phyloP scores from a whole-genome alignment of 352 stramenopile species.

The Globisporangium polare region DNA sequence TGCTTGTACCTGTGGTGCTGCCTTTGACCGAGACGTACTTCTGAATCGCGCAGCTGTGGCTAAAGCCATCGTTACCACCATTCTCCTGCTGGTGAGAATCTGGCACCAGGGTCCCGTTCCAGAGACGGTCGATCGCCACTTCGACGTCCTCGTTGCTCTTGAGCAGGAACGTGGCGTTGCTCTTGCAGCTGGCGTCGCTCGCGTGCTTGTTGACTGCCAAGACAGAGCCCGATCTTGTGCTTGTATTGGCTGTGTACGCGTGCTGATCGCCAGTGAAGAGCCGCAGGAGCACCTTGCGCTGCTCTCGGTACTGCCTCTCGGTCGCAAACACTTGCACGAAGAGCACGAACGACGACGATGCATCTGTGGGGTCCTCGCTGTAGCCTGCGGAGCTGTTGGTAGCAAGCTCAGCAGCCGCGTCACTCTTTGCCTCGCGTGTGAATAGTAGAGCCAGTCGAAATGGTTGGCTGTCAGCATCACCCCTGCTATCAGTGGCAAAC shows the following conservation, averaged over 20 bases:
- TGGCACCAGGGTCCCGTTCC: not conserved
- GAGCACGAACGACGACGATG: conserved; percentile 9
- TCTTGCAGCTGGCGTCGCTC: conserved; percentile 6
- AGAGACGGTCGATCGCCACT: conserved; percentile 16
- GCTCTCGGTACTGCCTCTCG: conserved; percentile 13
- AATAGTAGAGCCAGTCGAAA: conserved; percentile 9
- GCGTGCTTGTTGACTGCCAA: conserved; percentile 12
- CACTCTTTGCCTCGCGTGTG: not conserved
- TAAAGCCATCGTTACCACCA: not conserved
- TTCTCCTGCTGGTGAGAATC: not conserved
- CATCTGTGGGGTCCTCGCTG: not conserved
- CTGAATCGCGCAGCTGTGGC: conserved; percentile 29
- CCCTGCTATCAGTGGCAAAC: not conserved
- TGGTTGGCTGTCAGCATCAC: not conserved
- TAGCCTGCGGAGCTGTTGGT: not conserved
- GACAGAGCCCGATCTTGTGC: not conserved
- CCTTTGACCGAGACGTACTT: conserved; percentile 46
- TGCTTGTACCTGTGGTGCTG: not conserved
- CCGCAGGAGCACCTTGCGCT: conserved; percentile 8
- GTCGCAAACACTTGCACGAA: conserved; percentile 14
- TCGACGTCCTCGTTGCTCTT: conserved; percentile 10
- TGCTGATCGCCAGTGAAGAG: not conserved
- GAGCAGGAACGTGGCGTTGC: conserved; percentile 12
- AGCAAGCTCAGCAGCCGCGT: not conserved
- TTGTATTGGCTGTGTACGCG: too few species aligned